Conservation (phyloP, 2,329 filamentous ascomycete genomes). For the Sclerotinia glacialis region DNA sequence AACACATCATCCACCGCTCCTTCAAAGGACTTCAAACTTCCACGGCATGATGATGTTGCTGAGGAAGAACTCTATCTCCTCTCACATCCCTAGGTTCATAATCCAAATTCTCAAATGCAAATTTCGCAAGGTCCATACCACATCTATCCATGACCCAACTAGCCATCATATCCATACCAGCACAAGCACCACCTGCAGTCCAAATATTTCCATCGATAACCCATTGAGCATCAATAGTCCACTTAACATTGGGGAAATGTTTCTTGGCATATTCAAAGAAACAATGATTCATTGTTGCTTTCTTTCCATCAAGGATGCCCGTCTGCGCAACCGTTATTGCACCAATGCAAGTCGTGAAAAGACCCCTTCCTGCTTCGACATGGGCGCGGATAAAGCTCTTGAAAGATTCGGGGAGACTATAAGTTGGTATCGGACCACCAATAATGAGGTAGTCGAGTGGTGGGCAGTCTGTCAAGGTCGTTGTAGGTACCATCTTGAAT, state of each 20-base stretch:
- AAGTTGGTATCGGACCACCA: slow-evolving; percentile 38
- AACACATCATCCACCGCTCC: too few relatives aligned
- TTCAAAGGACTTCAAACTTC: background rate
- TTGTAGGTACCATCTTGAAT: slow-evolving; percentile 27
- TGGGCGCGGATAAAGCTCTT: slow-evolving; percentile 41
- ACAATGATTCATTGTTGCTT: slow-evolving; percentile 45
- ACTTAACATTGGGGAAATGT: slow-evolving; percentile 44
- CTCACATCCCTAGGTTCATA: slow-evolving; percentile 34
- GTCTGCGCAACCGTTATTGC: slow-evolving; percentile 38
- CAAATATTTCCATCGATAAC: slow-evolving; percentile 47
- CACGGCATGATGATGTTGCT: slow-evolving; percentile 23
- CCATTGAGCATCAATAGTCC: slow-evolving; percentile 46
- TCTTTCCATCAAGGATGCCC: slow-evolving; percentile 45
- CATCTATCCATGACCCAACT: slow-evolving; percentile 33
- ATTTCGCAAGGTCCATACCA: slow-evolving; percentile 28
- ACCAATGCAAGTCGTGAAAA: slow-evolving; percentile 44
- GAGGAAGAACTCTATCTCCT: slow-evolving; percentile 38
- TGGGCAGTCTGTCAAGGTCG: slow-evolving; percentile 39
- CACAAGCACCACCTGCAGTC: slow-evolving; percentile 47
- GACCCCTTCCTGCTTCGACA: slow-evolving; percentile 40
- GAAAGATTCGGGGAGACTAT: slow-evolving; percentile 37
- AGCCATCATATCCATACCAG: slow-evolving; percentile 43
- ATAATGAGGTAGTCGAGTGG: slow-evolving; percentile 43
- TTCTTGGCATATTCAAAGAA: slow-evolving; percentile 37
- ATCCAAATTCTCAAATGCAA: slow-evolving; percentile 27